Base-by-base conservation (phyloP, 2,329 filamentous ascomycete genomes). In the Tolypocladium sp. region DNA sequence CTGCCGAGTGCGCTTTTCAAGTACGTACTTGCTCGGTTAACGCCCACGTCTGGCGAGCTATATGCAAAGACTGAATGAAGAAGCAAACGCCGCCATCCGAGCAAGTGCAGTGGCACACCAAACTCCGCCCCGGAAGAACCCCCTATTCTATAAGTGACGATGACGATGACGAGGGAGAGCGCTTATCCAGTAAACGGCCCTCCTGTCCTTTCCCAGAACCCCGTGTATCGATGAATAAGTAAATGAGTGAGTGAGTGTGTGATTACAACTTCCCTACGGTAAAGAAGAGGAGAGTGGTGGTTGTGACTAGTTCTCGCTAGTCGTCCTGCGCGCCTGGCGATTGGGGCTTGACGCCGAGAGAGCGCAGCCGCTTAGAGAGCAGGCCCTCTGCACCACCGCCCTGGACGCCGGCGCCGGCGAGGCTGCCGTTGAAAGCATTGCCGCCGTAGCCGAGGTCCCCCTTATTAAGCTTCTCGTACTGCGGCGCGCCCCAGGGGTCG, bases 391-490 rank as follows among this genome's bases (percentile, higher is more conserved):
- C 57, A 2, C 59, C 59, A 15, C 52, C 58, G n/a, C 71, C 76
- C 2, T 73, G 67, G 61, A 72, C 71, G 41, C 74, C 74, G 38
- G 69, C 71, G 57, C 69, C 70, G 10, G 64, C 69, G 27, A 65
- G 69, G 25, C 60, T 53, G 56, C 52, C 64, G 20, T 35, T 44
- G 63, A 81, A 86, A 0, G 77, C 73, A 58, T 84, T 82, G 1
- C 83, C 79, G 42, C 86, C 82, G 67, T 89, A 86, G 41, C 85
- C 81, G 25, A 77, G 71, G 61, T 91, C 86, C 7, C 85, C 85
- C 68, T 82, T 88, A 65, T 69, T 85, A 25, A 91, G 81, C 68
- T 92, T 92, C 67, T 83, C 82, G 68, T 92, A 91, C 10, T 69
- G 68, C 2, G 67, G 63, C 59, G 69, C 65, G 64, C 74, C 69